Evolutionary conservation across 768 basidiomycete genomes (phyloP).

Genomic region (Pleurotus eryngii): DNA sequence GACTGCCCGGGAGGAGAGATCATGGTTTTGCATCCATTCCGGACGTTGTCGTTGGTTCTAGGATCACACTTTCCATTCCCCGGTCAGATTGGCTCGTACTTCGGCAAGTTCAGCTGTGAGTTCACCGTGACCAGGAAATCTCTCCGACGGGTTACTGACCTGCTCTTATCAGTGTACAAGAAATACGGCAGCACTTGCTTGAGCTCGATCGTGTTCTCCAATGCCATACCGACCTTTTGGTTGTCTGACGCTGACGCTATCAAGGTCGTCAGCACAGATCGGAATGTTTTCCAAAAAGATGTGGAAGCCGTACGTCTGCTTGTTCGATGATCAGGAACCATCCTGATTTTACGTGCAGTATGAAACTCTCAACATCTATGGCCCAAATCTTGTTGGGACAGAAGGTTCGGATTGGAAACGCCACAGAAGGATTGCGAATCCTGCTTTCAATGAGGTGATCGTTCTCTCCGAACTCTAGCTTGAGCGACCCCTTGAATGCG

Average conservation of each 20-base stretch:
- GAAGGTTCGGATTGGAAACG: slow-evolving; percentile 47
- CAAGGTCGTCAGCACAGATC: slow-evolving; percentile 28
- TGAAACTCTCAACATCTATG: slow-evolving; percentile 42
- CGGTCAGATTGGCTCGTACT: slow-evolving; percentile 29
- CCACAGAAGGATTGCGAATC: slow-evolving; percentile 40
- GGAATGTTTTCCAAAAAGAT: slow-evolving; percentile 38
- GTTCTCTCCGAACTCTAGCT: not conserved
- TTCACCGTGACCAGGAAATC: not conserved
- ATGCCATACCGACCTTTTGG: slow-evolving; percentile 33
- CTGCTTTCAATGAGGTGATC: slow-evolving; percentile 47
- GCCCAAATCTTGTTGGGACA: slow-evolving; percentile 37
- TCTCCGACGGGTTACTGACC: not conserved
- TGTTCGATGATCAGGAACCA: not conserved
- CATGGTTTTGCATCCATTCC: slow-evolving; percentile 26
- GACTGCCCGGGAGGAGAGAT: slow-evolving; percentile 3
- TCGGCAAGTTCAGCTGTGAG: slow-evolving; percentile 33
- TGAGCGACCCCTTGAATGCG: not conserved
- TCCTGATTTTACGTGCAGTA: slow-evolving; percentile 21
- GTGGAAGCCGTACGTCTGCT: slow-evolving; percentile 26
- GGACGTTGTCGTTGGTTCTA: slow-evolving; percentile 18
- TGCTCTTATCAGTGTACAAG: slow-evolving; percentile 27
- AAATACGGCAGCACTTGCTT: slow-evolving; percentile 36
- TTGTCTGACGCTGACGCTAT: slow-evolving; percentile 41
- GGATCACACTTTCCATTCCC: slow-evolving; percentile 32
- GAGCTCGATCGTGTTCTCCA: slow-evolving; percentile 29